phyloP scores from a whole-genome alignment of 495 filamentous ascomycete species.

The Penicillium cataractarum region DNA sequence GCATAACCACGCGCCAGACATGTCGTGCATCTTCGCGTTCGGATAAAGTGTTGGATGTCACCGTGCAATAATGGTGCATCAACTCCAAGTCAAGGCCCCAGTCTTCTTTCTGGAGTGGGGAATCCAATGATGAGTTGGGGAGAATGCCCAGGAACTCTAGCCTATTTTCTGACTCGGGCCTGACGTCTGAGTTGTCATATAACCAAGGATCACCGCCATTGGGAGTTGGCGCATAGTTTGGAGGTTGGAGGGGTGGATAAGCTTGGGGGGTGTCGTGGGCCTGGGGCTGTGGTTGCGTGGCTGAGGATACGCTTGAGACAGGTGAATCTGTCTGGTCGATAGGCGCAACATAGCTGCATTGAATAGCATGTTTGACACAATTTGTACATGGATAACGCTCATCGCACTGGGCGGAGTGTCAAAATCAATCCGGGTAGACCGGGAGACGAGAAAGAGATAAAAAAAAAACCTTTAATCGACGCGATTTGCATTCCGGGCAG shows the following conservation, averaged over 20 bases:
- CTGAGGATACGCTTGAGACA: conserved; percentile 12
- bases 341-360: conserved; percentile 23
- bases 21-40: conserved; percentile 27
- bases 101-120: conserved; percentile 17
- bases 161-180: conserved; percentile 11
- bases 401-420: conserved; percentile 22
- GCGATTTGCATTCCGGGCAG: conserved; percentile 30
- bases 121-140: conserved; percentile 7
- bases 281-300: conserved; percentile 5
- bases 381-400: conserved; percentile 33
- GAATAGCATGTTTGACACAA: conserved; percentile 29
- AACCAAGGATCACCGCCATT: neutral
- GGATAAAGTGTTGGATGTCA: conserved; percentile 31
- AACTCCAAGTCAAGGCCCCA: conserved; percentile 36
- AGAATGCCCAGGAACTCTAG: conserved; percentile 20
- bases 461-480: conserved; percentile 28
- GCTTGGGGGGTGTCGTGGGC: neutral
- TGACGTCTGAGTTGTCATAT: neutral
- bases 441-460: neutral
- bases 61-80: conserved; percentile 39
- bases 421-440: neutral
- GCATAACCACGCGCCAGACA: conserved; percentile 39
- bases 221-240: conserved; percentile 12
- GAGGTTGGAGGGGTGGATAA: conserved; percentile 1
- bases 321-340: neutral